Evolutionary conservation across 768 basidiomycete species (phyloP), one percentile per base, ranked within the genome.

Genomic region (Tylopilus felleus): DNA sequence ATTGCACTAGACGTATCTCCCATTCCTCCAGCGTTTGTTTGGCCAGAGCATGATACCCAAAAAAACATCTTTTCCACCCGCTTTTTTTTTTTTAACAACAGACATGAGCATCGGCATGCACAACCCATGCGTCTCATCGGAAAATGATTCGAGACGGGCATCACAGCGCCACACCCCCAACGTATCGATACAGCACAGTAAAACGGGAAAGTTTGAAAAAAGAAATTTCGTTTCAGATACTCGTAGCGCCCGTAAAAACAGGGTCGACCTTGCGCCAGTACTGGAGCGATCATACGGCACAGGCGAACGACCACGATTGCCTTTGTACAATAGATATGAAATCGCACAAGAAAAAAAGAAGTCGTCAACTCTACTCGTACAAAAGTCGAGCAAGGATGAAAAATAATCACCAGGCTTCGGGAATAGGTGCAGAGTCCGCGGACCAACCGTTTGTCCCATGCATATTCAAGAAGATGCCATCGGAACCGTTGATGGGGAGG

Each of bases 401-500:
- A 33, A 42, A 56, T 56, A 61, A 62, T 87, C 73, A 92, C 88
- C 90, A 90, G 39, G 90, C 90, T 71, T 90, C 90, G 16, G 90
- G 88, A 81, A 86, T 85, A 40, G 84, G 77, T 8, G 80, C 75
- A 64, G 88, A 86, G 64, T 90, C 88, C 47, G 83, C 82, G 19
- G 79, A 80, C 90, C 90, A 92, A 16, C 89, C 88, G 55, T 83
- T 86, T 38, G 80, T 67, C 48, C 81, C 83, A 41, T 77, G 77
- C 74, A 88, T 79, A 60, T 87, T 84, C 58, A 95, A 70, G 73
- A 98, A 95, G 49, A 96, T 87, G 13, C 88, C 90, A 61, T 98
- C 94, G 4, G 87, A 89, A 41, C 94, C 94, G 61, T 94, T 94
- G 35, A 84, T 77, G n/a, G 94, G 94, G 49, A 97, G 74, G 16